Conservation (phyloP, 1,284 basidiomycete genomes). For the Moesziomyces globuligerus region DNA sequence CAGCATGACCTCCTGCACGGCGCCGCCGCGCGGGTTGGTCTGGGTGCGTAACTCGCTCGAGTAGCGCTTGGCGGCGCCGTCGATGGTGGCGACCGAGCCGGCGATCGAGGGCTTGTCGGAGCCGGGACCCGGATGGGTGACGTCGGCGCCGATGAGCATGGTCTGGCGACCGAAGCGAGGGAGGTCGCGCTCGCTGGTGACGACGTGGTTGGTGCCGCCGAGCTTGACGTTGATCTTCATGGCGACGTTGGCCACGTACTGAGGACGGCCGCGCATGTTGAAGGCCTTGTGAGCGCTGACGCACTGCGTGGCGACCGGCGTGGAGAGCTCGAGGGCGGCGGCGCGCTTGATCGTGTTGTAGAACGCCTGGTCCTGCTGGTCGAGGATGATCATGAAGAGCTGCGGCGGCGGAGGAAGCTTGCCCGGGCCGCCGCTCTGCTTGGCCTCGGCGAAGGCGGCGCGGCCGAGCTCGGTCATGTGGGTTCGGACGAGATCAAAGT, state of each 20-base stretch:
- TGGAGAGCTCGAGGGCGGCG: conserved; percentile 61
- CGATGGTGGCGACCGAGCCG: conserved; percentile 68
- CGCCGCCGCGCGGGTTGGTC: conserved; percentile 60
- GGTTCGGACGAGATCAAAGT: conserved; percentile 4
- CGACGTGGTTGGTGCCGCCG: conserved; percentile 68
- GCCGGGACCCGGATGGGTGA: conserved; percentile 64
- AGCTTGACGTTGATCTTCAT: conserved; percentile 69
- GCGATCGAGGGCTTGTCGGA: conserved; percentile 70
- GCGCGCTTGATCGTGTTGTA: conserved; percentile 69
- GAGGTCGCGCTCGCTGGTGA: conserved; percentile 50
- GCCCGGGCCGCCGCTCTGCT: conserved; percentile 4
- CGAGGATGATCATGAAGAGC: conserved; percentile 50
- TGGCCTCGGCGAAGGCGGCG: conserved; percentile 13
- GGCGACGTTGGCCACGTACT: conserved; percentile 69
- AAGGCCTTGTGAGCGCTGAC: conserved; percentile 51
- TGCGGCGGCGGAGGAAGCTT: conserved; percentile 38
- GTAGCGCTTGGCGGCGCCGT: conserved; percentile 67
- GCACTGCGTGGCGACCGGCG: conserved; percentile 67
- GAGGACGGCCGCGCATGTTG: conserved; percentile 62
- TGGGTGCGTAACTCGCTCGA: conserved; percentile 69
- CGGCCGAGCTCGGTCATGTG: conserved; percentile 21
- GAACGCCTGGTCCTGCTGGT: conserved; percentile 55
- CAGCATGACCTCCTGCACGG: conserved; percentile 66
- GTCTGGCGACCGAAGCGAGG: conserved; percentile 59
- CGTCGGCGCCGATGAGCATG: conserved; percentile 69